These are phyloP conservation scores for Rhodotorula mucilaginosa DNA, from an alignment of 1,284 basidiomycete species.

Conservation along the genomic window DNA sequence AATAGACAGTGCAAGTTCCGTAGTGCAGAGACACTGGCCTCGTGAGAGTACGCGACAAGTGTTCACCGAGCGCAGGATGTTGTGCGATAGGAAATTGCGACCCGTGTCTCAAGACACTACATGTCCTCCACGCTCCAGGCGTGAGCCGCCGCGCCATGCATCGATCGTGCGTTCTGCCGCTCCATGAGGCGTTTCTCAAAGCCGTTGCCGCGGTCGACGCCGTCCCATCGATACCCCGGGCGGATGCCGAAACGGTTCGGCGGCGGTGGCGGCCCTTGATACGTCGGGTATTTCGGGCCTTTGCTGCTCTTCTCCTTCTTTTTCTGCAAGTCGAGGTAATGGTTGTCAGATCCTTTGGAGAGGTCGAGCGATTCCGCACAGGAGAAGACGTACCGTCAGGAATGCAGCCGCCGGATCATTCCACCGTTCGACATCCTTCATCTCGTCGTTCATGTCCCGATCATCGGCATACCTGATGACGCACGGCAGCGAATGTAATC, in stretches of 20 bases:
- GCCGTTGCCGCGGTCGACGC: slow-evolving; percentile 68
- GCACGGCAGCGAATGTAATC: too few relatives aligned
- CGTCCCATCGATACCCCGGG: slow-evolving; percentile 96
- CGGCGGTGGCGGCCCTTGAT: slow-evolving; percentile 79
- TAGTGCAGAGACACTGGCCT: background rate
- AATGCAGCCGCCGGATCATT: slow-evolving; percentile 95
- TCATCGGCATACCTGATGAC: slow-evolving; percentile 69
- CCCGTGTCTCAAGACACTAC: slow-evolving; percentile 6
- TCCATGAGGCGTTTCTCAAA: slow-evolving; percentile 93
- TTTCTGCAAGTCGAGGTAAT: slow-evolving; percentile 7
- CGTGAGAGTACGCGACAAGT: too few relatives aligned
- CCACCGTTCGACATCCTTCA: slow-evolving; percentile 77
- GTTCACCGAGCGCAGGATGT: too few relatives aligned
- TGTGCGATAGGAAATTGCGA: background rate
- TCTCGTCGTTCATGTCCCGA: slow-evolving; percentile 73
- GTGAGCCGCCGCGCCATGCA: slow-evolving; percentile 33
- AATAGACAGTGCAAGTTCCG: background rate
- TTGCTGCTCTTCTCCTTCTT: slow-evolving; percentile 58
- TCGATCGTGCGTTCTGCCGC: slow-evolving; percentile 50
- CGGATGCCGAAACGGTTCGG: slow-evolving; percentile 93
- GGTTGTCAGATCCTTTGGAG: background rate
- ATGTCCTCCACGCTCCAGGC: slow-evolving; percentile 39
- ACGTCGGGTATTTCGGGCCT: slow-evolving; percentile 61
- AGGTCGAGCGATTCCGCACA: background rate
- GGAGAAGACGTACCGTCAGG: slow-evolving; percentile 65